Percentiles rank a stretch among this genome's conserved stretches.
Evolutionary conservation across 2,329 filamentous ascomycete genomes (phyloP).

Genomic region (Graphilbum fragrans): DNA sequence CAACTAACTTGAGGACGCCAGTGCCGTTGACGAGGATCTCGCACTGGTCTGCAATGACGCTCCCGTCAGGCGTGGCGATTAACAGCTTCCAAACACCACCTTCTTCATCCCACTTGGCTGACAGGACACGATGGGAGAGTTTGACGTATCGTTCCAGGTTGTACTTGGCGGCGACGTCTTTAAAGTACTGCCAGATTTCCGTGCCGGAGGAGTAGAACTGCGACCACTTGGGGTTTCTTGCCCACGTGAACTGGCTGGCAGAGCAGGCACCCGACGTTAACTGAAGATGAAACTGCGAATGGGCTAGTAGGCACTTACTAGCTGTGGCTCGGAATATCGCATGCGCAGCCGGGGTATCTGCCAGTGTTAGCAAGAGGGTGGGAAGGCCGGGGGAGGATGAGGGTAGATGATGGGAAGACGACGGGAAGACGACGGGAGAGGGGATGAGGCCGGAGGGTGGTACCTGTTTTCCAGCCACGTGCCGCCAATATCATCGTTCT

Average conservation of each 20-base stretch:
- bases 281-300: too few species aligned
- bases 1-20: slow-evolving; percentile 11
- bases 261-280: too few species aligned
- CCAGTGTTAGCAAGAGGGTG: too few species aligned
- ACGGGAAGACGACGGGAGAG: neutral
- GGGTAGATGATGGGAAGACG: neutral
- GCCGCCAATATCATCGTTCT: slow-evolving; percentile 47
- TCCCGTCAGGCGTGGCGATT: slow-evolving; percentile 10
- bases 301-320: slow-evolving; percentile 34
- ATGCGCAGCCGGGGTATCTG: slow-evolving; percentile 19
- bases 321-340: slow-evolving; percentile 56
- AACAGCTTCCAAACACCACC: slow-evolving; percentile 23
- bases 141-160: slow-evolving; percentile 27
- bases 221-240: slow-evolving; percentile 17
- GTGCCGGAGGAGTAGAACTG: slow-evolving; percentile 14
- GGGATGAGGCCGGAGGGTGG: neutral
- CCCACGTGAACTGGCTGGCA: slow-evolving; percentile 9
- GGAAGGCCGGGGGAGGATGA: neutral
- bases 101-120: slow-evolving; percentile 29
- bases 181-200: slow-evolving; percentile 17
- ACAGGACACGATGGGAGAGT: slow-evolving; percentile 25
- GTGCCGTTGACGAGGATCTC: slow-evolving; percentile 10
- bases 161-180: slow-evolving; percentile 18
- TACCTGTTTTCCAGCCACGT: slow-evolving; percentile 20
- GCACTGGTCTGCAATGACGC: slow-evolving; percentile 7